Conservation (phyloP, 1,284 basidiomycete species). For the Apiotrichum brassicae region DNA sequence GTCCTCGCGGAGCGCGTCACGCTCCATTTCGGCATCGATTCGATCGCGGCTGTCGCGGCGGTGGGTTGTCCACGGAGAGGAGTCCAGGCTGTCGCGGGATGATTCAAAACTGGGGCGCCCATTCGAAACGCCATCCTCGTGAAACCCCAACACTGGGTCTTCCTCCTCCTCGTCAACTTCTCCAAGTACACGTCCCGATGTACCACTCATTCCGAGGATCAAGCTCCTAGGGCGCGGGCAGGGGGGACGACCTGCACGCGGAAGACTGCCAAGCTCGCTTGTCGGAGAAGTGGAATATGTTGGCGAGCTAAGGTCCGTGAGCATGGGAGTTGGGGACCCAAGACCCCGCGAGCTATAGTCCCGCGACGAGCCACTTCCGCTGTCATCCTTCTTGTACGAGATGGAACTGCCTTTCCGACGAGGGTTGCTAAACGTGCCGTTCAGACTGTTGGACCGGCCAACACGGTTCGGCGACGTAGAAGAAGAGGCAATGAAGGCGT, state of each 20-base stretch:
- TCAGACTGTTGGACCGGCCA: conserved; percentile 3
- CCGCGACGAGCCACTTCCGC: conserved; percentile 16
- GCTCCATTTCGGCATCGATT: conserved; percentile 40
- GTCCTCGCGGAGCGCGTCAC: conserved; percentile 38
- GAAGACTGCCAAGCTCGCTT: conserved; percentile 13
- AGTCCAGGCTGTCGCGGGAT: conserved; percentile 18
- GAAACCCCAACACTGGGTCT: conserved; percentile 11
- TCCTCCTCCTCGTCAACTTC: conserved; percentile 37
- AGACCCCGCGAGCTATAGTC: conserved; percentile 12
- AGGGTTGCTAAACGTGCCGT: neutral
- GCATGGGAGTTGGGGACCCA: conserved; percentile 12
- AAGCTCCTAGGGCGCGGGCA: conserved; percentile 37
- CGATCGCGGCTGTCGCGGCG: conserved; percentile 17
- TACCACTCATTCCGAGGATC: conserved; percentile 16
- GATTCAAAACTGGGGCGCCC: conserved; percentile 14
- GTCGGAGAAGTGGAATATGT: conserved; percentile 10
- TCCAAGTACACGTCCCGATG: conserved; percentile 27
- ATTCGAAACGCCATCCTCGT: conserved; percentile 5
- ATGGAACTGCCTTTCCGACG: conserved; percentile 31
- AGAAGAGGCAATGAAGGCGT: conserved; percentile 2
- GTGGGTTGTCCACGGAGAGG: neutral
- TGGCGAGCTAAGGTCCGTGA: conserved; percentile 6
- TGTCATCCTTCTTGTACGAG: conserved; percentile 38
- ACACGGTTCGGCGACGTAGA: conserved; percentile 8
- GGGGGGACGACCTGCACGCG: conserved; percentile 13